A percentile compares a stretch with the other conserved stretches of the same genome.
These are phyloP conservation scores for Puccinia novopanici DNA, from an alignment of 1,284 basidiomycete genomes.

Conservation along the genomic window DNA sequence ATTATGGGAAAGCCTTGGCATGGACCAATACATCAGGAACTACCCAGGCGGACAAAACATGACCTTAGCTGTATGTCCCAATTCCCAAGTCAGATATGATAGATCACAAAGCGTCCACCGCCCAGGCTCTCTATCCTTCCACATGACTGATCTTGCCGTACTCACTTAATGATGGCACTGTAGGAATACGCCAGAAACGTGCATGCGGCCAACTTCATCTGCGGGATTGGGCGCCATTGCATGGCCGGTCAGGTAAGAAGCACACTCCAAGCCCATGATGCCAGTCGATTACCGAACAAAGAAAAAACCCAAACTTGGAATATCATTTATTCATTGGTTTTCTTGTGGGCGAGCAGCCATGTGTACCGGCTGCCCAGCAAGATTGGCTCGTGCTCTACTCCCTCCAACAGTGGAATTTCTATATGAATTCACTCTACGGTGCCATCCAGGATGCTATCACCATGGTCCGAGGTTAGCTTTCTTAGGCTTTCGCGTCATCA, in stretches of 20 bases:
- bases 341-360: constrained; percentile 17
- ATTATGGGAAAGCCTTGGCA: constrained; percentile 30
- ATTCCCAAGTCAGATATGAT: neutral
- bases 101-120: neutral
- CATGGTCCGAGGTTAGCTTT: constrained; percentile 43
- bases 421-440: constrained; percentile 48
- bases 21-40: constrained; percentile 36
- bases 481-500: no score
- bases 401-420: constrained; percentile 48
- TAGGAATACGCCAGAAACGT: constrained; percentile 41
- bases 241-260: constrained; percentile 38
- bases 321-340: neutral
- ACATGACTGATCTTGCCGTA: neutral
- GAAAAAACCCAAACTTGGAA: neutral
- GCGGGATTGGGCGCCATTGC: constrained; percentile 40
- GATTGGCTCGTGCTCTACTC: constrained; percentile 48
- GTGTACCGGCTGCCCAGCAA: constrained; percentile 24
- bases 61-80: constrained; percentile 15
- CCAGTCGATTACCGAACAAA: neutral
- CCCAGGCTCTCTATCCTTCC: neutral
- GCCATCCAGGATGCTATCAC: constrained; percentile 34
- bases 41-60: constrained; percentile 42
- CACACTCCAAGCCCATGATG: neutral
- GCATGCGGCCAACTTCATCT: constrained; percentile 48
- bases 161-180: neutral